A percentile compares a stretch with the other conserved stretches of the same genome.
phyloP scores from a whole-genome alignment of 1,284 basidiomycete species.

The Boletus austroedulis region DNA sequence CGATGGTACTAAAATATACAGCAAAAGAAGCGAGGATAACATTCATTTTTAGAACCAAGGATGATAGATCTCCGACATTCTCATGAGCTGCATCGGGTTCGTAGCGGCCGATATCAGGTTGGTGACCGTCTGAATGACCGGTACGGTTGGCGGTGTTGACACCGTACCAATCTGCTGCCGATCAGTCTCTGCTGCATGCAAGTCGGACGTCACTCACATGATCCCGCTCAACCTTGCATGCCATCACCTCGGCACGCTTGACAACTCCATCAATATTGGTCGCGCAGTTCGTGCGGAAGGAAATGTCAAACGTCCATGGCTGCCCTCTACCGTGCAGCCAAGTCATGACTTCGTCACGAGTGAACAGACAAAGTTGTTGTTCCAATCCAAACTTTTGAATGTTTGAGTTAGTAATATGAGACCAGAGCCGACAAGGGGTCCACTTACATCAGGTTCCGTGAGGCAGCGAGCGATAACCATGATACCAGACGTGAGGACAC shows the following conservation, averaged over 20 bases:
- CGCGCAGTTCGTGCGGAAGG: constrained; percentile 68
- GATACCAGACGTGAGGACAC: constrained; percentile 80
- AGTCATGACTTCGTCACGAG: constrained; percentile 87
- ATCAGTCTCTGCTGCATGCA: constrained; percentile 23
- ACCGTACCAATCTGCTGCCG: constrained; percentile 34
- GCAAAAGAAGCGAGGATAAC: no score
- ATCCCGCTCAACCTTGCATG: constrained; percentile 81
- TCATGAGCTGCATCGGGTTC: constrained; percentile 72
- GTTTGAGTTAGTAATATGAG: constrained; percentile 1
- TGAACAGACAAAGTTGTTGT: constrained; percentile 85
- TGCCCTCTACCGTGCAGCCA: constrained; percentile 60
- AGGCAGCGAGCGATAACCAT: constrained; percentile 91
- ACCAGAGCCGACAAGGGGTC: background rate
- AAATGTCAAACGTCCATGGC: constrained; percentile 53
- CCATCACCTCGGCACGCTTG: constrained; percentile 81
- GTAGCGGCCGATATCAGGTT: constrained; percentile 79
- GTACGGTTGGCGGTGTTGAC: constrained; percentile 42
- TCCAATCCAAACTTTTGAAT: constrained; percentile 77
- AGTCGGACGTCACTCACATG: constrained; percentile 46
- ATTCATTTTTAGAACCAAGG: constrained; percentile 75
- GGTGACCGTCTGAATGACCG: constrained; percentile 80
- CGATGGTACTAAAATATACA: constrained; percentile 1
- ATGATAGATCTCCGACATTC: constrained; percentile 78
- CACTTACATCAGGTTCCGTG: constrained; percentile 85
- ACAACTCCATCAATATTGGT: constrained; percentile 80